Conservation (phyloP, 163 green algal species). For the Chlorella variabilis region DNA sequence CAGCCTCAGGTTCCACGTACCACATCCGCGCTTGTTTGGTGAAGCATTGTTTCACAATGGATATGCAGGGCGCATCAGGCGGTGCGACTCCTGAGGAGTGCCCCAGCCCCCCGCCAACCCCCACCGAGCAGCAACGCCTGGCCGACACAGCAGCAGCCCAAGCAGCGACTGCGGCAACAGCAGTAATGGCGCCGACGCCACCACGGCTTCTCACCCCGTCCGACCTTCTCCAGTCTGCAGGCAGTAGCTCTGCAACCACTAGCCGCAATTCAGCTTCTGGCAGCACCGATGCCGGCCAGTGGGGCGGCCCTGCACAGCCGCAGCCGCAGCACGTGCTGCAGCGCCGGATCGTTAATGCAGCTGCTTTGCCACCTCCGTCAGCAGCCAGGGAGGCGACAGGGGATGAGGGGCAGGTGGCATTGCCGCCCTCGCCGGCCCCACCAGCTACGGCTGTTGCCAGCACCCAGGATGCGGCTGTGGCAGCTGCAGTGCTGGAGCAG, state of each 20-base stretch:
- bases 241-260: neutral
- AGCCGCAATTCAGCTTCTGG: too few species aligned
- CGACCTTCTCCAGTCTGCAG: constrained; percentile 43
- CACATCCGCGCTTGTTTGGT: neutral
- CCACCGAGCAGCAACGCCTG: constrained; percentile 13
- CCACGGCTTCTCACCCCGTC: constrained; percentile 63
- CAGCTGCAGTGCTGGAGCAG: constrained; percentile 37
- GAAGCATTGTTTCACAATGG: neutral
- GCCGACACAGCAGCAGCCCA: neutral
- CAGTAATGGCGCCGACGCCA: constrained; percentile 12
- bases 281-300: neutral
- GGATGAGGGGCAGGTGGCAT: neutral
- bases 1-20: too few species aligned
- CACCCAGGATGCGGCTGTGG: constrained; percentile 8
- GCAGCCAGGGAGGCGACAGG: neutral
- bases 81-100: constrained; percentile 21
- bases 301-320: neutral
- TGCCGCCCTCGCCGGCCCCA: neutral
- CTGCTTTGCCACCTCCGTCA: neutral
- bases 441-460: neutral
- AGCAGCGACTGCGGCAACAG: neutral
- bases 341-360: neutral
- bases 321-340: neutral
- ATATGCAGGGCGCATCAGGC: constrained; percentile 24
- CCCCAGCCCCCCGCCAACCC: constrained; percentile 45